These are phyloP conservation scores for Trametes meyenii DNA, from an alignment of 768 basidiomycete genomes.

Conservation along the genomic window DNA sequence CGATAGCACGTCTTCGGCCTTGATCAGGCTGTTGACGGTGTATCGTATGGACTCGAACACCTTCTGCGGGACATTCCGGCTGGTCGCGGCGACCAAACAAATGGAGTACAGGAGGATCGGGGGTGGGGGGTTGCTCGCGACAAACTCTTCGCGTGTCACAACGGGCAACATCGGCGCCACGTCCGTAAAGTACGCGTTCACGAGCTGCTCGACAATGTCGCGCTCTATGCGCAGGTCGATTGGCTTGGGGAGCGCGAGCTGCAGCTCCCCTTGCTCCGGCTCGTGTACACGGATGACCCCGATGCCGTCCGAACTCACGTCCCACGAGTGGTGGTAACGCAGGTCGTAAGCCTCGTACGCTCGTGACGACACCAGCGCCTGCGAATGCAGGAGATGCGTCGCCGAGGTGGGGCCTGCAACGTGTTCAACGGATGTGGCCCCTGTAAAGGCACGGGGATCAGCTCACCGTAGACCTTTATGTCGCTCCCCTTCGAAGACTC, in stretches of 20 bases:
- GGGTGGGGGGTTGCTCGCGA: slow-evolving; percentile 70
- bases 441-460: slow-evolving; percentile 2
- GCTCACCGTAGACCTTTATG: slow-evolving; percentile 56
- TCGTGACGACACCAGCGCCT: slow-evolving; percentile 81
- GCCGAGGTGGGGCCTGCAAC: slow-evolving; percentile 81
- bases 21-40: slow-evolving; percentile 84
- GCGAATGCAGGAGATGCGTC: slow-evolving; percentile 87
- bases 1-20: slow-evolving; percentile 88
- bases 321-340: slow-evolving; percentile 86
- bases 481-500: slow-evolving; percentile 56
- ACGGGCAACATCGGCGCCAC: slow-evolving; percentile 88
- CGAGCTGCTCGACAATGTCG: slow-evolving; percentile 75
- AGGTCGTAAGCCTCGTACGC: slow-evolving; percentile 87
- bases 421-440: slow-evolving; percentile 16
- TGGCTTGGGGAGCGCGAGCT: slow-evolving; percentile 58
- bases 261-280: slow-evolving; percentile 58
- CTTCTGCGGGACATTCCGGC: slow-evolving; percentile 78
- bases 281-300: slow-evolving; percentile 85
- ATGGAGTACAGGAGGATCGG: slow-evolving; percentile 90
- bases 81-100: slow-evolving; percentile 88
- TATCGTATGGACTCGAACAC: slow-evolving; percentile 91
- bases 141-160: slow-evolving; percentile 86
- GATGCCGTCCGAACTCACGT: slow-evolving; percentile 81
- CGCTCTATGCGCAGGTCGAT: slow-evolving; percentile 75
- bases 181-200: slow-evolving; percentile 93